These are phyloP conservation scores for Mortierella sp. DNA, from an alignment of 371 early-diverging fungal species.

Conservation along the genomic window DNA sequence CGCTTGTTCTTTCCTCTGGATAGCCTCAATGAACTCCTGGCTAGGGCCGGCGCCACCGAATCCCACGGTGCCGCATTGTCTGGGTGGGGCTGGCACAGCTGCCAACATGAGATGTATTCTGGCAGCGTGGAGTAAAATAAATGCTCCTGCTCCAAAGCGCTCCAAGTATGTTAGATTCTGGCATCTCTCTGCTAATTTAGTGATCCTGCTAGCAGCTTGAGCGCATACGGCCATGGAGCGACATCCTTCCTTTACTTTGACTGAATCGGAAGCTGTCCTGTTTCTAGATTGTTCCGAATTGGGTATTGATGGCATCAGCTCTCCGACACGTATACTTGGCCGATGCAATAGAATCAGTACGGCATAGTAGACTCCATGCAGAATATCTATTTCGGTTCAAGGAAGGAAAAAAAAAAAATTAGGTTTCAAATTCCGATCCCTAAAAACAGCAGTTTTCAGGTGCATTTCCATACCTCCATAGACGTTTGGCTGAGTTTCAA, in stretches of 20 bases:
- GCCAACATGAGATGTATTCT: conserved; percentile 14
- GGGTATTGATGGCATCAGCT: not conserved
- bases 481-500: conserved; percentile 6
- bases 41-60: not conserved
- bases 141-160: conserved; percentile 17
- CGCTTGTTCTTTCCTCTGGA: conserved; percentile 11
- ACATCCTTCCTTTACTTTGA: conserved; percentile 10
- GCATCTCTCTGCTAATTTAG: conserved; percentile 9
- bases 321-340: conserved; percentile 15
- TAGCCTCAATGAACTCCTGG: conserved; percentile 7
- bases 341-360: conserved; percentile 11
- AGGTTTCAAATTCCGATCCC: too few species aligned
- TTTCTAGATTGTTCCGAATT: not conserved
- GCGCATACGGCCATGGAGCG: conserved; percentile 15
- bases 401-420: too few species aligned
- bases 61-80: not conserved
- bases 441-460: not conserved
- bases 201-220: conserved; percentile 15
- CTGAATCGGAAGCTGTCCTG: not conserved
- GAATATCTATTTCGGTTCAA: not conserved
- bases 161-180: conserved; percentile 10
- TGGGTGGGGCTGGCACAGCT: conserved; percentile 5
- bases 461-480: conserved; percentile 7
- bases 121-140: conserved; percentile 12
- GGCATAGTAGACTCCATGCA: conserved; percentile 16